Base-by-base conservation (phyloP, 1,284 basidiomycete genomes). In the Cutaneotrichosporon arboriforme region DNA sequence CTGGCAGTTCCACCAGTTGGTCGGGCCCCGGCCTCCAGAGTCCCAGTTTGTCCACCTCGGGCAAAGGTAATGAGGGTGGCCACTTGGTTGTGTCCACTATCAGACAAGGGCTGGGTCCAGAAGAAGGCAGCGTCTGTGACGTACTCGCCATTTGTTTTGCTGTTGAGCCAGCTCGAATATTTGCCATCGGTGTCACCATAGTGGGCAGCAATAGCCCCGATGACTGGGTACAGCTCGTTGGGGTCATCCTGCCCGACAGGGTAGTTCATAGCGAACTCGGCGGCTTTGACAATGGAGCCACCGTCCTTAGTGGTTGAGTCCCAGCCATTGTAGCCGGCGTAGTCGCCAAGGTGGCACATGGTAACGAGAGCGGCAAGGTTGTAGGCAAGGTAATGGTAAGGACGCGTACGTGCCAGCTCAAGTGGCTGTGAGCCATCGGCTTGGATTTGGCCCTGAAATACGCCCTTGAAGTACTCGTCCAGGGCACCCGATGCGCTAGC, bases 301-400 rank as follows among this genome's bases (percentile, higher is more conserved):
- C 62, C 61, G 8, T 37, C 22, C 2, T 50, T 22, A 1, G 66
- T 53, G 12, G 46, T 55, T 8, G 44, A 44, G 31, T 55, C 59
- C 66, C 68, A 72, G 26, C 52, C 51, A 35, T 50, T 43, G 20
- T 54, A 54, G 21, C 59, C 65, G 14, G 50, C 57, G 36, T 58
- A 58, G 36, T 49, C 22, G 20, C 45, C 49, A 13, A 58, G 31
- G 33, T 53, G 57, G 22, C 21, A 36, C 22, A 18, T 22, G 15
- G 26, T 35, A 22, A 68, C 36, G 35, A 68, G 48, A 9, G 53
- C 68, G 10, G 65, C 66, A 12, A 71, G 57, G 52, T 70, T 72
- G 64, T 70, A 73, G 12, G 66, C 54, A 22, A 65, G 58, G 54
- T 73, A 73, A 53, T 73, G 70, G 58, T 62, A 70, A 0, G 70